phyloP scores from a whole-genome alignment of 202 grass and related monocot species.

The Dendrocalamus latiflorus region DNA sequence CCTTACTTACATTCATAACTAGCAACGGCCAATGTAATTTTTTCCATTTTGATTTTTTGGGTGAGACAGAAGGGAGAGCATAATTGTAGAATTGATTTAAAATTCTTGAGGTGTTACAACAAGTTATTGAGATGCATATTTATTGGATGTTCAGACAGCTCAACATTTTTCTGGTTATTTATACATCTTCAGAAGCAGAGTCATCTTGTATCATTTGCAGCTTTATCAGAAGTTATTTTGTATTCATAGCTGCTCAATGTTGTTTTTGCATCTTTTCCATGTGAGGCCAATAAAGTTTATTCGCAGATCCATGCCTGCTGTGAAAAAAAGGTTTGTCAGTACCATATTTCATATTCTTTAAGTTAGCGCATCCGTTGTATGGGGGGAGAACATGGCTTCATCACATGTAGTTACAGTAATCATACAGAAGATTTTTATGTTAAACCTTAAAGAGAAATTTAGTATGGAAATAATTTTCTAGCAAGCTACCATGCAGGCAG shows the following conservation, averaged over 20 bases:
- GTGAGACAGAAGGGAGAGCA: no score
- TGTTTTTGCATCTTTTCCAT: conserved; percentile 17
- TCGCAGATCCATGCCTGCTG: background rate
- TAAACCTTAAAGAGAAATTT: background rate
- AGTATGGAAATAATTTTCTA: background rate
- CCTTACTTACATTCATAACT: conserved; percentile 44
- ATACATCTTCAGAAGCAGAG: conserved; percentile 35
- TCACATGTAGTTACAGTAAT: conserved; percentile 12
- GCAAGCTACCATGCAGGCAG: background rate
- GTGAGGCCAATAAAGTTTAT: conserved; percentile 19
- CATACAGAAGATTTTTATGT: background rate
- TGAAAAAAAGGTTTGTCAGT: background rate
- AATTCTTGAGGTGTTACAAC: conserved; percentile 40
- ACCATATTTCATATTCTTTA: conserved; percentile 2
- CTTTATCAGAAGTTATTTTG: conserved; percentile 16
- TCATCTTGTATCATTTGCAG: conserved; percentile 20
- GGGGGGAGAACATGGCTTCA: no score
- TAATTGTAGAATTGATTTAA: conserved; percentile 46
- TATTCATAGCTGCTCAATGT: conserved; percentile 23
- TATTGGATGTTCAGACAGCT: conserved; percentile 39
- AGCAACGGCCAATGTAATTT: conserved; percentile 39
- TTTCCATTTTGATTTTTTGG: no score
- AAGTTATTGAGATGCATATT: conserved; percentile 54
- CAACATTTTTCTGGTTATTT: conserved; percentile 28
- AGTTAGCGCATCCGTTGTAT: background rate